Evolutionary conservation across 345 rosid genomes (phyloP).

Genomic region (Rhizophora mangle): DNA sequence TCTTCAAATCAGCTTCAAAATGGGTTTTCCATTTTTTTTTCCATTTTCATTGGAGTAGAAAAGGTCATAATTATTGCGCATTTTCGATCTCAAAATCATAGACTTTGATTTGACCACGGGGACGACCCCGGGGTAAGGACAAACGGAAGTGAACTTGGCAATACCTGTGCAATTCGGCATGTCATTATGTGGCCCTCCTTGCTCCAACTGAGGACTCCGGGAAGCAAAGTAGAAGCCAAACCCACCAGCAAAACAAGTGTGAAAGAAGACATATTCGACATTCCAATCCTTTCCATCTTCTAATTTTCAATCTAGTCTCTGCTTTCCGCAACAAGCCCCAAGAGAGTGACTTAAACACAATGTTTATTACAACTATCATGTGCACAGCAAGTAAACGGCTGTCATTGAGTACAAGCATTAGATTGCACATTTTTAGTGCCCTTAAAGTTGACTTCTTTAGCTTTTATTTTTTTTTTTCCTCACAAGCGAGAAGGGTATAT

Average conservation of each 20-base stretch:
- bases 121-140: background rate
- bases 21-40: too few relatives aligned
- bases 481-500: constrained; percentile 38
- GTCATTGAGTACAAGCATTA: constrained; percentile 61
- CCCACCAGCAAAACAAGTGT: constrained; percentile 27
- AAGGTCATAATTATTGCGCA: too few relatives aligned
- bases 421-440: constrained; percentile 20
- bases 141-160: background rate
- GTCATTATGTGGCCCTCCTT: constrained; percentile 90
- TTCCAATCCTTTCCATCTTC: constrained; percentile 26
- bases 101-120: background rate
- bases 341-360: constrained; percentile 8
- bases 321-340: constrained; percentile 10
- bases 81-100: background rate
- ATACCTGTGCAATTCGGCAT: constrained; percentile 85
- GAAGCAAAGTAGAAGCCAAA: constrained; percentile 33
- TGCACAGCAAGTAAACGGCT: constrained; percentile 22
- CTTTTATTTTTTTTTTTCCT: background rate
- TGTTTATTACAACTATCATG: background rate
- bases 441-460: constrained; percentile 20
- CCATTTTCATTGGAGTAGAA: too few relatives aligned
- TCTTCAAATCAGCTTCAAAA: too few relatives aligned
- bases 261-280: constrained; percentile 18
- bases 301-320: background rate
- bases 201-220: constrained; percentile 67